Conservation (phyloP, 495 filamentous ascomycete genomes). For the Penicillium goetzii region DNA sequence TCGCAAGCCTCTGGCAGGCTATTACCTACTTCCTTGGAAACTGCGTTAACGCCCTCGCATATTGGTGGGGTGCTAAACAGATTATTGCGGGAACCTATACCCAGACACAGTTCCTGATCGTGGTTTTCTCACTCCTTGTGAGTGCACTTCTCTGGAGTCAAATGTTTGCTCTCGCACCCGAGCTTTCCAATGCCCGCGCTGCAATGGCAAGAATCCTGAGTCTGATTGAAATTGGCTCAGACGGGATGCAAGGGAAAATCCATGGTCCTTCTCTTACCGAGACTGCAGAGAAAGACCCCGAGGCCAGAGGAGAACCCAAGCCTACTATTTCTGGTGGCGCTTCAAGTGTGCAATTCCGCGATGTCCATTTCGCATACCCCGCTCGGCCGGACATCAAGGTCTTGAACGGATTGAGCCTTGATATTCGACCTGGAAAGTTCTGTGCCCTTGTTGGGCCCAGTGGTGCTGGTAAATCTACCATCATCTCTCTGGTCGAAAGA, state of each 20-base stretch:
- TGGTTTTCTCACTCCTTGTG: conserved; percentile 49
- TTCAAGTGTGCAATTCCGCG: conserved; percentile 53
- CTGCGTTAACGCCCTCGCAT: conserved; percentile 65
- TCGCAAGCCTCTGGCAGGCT: conserved; percentile 56
- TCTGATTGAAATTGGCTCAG: conserved; percentile 51
- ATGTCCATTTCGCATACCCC: conserved; percentile 65
- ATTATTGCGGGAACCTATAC: conserved; percentile 60
- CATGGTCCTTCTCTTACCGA: conserved; percentile 7
- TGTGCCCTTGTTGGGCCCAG: conserved; percentile 63
- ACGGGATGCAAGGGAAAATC: conserved; percentile 37
- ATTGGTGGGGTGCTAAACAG: conserved; percentile 70
- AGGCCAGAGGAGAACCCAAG: conserved; percentile 27
- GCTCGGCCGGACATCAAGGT: conserved; percentile 58
- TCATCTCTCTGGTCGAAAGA: conserved; percentile 62
- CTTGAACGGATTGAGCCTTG: conserved; percentile 55
- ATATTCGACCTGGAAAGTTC: conserved; percentile 61
- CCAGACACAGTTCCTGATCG: conserved; percentile 65
- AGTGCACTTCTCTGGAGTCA: conserved; percentile 66
- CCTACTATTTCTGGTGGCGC: conserved; percentile 8
- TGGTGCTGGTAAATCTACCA: conserved; percentile 65
- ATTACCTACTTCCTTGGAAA: conserved; percentile 57
- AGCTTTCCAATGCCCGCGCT: conserved; percentile 56
- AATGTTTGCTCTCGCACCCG: conserved; percentile 67
- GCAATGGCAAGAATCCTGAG: conserved; percentile 52
- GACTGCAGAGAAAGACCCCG: conserved; percentile 19